Base-by-base conservation (phyloP, 441 rosid genomes). In the Pelargonium cotyledonis region DNA sequence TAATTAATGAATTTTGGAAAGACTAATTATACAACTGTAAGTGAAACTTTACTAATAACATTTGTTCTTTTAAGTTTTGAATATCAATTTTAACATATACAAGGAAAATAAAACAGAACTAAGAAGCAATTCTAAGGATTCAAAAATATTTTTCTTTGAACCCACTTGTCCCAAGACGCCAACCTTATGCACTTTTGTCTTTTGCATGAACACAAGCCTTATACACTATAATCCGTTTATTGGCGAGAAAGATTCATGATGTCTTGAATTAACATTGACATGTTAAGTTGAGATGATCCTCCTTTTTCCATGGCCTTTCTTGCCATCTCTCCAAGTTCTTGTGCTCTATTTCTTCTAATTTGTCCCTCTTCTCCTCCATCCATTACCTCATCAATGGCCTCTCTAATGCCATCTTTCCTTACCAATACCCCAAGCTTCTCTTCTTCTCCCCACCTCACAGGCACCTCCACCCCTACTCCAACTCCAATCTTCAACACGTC, bases 281-380 rank as follows among this genome's bases (percentile, higher is more conserved):
- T 68, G 46, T 80, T 80, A 18, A 63, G 40, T 66, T 76, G 73
- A 65, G 91, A 89, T 2, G 96, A 83, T 4, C 96, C 91, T 12
- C 76, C 74, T 70, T 75, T 77, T 38, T 76, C 80, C 21, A 79
- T 65, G 1, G 88, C 89, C 12, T 62, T 69, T 63, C 66, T 79
- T 2, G 90, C 92, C 76, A 68, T 65, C 11, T 65, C 55, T 7
- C 70, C 72, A 29, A 80, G 75, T 71, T 75, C 69, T 43, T 23
- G 70, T 0, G 69, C 82, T 69, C 80, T 73, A 55, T 31, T 76
- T 78, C 76, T 78, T 75, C 79, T 77, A 60, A 75, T 80, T 0
- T 76, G 76, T 49, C 72, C 29, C 66, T 79, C 78, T 16, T 67
- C 73, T 16, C 68, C 80, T 46, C 11, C 78, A 21, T 67, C 67